Evolutionary conservation across 176 grass and related monocot genomes (phyloP).

Genomic region (Saccharum officinarum): DNA sequence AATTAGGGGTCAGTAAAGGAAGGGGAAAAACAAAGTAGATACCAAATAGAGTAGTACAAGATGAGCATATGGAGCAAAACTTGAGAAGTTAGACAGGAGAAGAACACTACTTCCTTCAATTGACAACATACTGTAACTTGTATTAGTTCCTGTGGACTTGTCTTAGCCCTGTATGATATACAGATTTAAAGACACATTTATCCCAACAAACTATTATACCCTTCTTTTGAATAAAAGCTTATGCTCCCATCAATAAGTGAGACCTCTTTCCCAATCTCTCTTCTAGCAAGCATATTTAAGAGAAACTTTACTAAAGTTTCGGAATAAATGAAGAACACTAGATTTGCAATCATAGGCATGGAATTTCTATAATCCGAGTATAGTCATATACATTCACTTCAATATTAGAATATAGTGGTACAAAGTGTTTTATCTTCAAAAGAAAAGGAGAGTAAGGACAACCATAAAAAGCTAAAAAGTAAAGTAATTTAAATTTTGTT

Average conservation of each 20-base stretch:
- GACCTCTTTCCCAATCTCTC: background rate
- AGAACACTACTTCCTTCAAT: background rate
- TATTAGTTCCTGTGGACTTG: background rate
- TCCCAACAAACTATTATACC: background rate
- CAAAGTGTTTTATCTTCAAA: background rate
- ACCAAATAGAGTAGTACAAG: background rate
- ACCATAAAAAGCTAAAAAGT: background rate
- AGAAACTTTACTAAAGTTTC: background rate
- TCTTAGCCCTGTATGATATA: background rate
- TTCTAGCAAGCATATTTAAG: background rate
- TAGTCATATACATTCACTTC: background rate
- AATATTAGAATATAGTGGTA: background rate
- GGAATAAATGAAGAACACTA: conserved; percentile 7
- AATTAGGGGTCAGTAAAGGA: background rate
- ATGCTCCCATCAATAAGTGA: background rate
- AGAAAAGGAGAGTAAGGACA: background rate
- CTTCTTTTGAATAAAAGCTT: too few relatives aligned
- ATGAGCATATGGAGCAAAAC: background rate
- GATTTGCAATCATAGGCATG: background rate
- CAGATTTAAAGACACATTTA: background rate
- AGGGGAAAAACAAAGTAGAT: background rate
- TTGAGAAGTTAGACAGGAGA: background rate
- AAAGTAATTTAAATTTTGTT: too few relatives aligned
- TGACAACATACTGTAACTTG: background rate
- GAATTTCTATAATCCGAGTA: background rate